Percentiles rank a stretch among this genome's conserved stretches.
Conservation (phyloP, 108 stramenopile genomes). For the Pseudonitzschia delicatissima region DNA sequence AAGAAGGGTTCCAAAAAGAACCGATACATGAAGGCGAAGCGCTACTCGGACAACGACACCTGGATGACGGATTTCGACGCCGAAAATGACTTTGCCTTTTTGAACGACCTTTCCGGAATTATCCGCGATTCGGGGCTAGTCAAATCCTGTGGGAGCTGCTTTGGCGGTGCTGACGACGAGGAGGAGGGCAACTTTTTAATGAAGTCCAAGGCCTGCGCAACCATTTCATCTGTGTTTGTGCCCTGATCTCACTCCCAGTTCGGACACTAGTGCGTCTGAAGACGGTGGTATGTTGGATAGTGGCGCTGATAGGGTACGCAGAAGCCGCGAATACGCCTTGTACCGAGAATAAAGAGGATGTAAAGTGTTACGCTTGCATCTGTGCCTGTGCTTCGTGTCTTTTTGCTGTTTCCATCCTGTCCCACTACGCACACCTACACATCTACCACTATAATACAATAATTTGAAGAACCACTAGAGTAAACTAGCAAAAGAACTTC, state of each 20-base stretch:
- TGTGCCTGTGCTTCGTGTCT: too few species aligned
- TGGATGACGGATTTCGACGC: background rate
- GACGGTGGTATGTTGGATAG: background rate
- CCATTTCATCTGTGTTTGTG: background rate
- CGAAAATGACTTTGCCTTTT: slow-evolving; percentile 4
- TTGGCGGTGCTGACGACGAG: background rate
- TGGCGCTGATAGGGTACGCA: background rate
- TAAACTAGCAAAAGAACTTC: too few species aligned
- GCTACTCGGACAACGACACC: background rate
- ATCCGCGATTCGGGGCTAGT: background rate
- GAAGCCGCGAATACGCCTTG: background rate
- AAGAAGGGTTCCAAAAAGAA: background rate
- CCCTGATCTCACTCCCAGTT: background rate
- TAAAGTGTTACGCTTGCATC: too few species aligned
- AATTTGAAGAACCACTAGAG: too few species aligned
- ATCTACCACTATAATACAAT: too few species aligned
- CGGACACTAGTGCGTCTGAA: background rate
- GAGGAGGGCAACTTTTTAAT: background rate
- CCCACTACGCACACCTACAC: too few species aligned
- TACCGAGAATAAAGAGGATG: too few species aligned
- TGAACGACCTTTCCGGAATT: background rate
- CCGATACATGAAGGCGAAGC: background rate
- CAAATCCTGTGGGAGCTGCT: background rate
- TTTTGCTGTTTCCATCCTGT: too few species aligned
- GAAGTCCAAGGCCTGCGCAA: background rate